A percentile compares a stretch with the other conserved stretches of the same genome.
These are phyloP conservation scores for Centaurea solstitialis DNA, from an alignment of 129 eudicot species.

Conservation along the genomic window DNA sequence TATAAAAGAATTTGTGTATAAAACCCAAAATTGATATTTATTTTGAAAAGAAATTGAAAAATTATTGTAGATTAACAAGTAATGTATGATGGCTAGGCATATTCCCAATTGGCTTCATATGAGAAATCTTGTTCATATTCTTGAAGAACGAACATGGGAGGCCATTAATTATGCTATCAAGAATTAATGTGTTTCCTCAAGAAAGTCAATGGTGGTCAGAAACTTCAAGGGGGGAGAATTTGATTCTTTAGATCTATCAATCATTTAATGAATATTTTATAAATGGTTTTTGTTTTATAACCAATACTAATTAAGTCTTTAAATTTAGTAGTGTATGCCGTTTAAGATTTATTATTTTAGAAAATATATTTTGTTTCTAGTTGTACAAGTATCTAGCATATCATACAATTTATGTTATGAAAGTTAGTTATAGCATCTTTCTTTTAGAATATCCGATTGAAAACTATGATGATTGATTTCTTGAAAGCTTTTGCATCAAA, in stretches of 20 bases:
- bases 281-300: background rate
- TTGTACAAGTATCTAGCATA: background rate
- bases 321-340: background rate
- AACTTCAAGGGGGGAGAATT: constrained; percentile 23
- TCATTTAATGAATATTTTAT: background rate
- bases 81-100: background rate
- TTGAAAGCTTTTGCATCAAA: background rate
- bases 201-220: constrained; percentile 26
- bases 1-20: too few relatives aligned
- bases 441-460: background rate
- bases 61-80: background rate
- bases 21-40: background rate
- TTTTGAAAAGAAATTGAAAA: background rate
- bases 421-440: background rate
- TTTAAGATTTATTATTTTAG: background rate
- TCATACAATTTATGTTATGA: background rate
- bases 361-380: background rate
- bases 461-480: background rate
- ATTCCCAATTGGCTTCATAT: constrained; percentile 7
- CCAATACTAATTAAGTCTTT: background rate
- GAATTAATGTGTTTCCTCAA: constrained; percentile 12
- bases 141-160: constrained; percentile 21
- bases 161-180: constrained; percentile 25
- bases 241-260: constrained; percentile 20
- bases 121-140: constrained; percentile 3